Conservation (phyloP, 192 early-diverging fungal species). For the Coemansia sp. region DNA sequence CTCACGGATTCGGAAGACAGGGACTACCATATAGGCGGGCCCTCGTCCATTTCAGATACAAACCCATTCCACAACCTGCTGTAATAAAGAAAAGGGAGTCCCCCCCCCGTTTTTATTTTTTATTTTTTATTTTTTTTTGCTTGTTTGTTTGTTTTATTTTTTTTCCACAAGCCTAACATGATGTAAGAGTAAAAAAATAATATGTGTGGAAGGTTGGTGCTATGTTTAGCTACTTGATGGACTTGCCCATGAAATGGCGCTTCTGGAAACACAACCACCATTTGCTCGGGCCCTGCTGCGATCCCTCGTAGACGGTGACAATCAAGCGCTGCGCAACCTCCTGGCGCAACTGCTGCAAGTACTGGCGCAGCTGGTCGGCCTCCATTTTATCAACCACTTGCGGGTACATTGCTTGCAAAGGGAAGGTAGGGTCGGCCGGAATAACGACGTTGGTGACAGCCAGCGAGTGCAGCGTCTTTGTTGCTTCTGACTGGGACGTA, state of each 20-base stretch:
- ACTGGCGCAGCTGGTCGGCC: conserved; percentile 80
- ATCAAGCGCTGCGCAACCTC: conserved; percentile 78
- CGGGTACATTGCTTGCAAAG: conserved; percentile 87
- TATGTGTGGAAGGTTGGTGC: no score
- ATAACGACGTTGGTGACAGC: conserved; percentile 89
- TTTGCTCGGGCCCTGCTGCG: conserved; percentile 74
- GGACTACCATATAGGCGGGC: background rate
- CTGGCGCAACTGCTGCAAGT: conserved; percentile 86
- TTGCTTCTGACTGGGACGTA: conserved; percentile 68
- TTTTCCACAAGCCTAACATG: background rate
- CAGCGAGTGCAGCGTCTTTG: conserved; percentile 74
- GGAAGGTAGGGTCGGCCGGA: conserved; percentile 90
- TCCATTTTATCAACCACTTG: conserved; percentile 67
- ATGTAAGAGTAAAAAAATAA: background rate
- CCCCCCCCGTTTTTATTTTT: no score
- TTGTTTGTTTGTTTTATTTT: no score
- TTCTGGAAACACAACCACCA: conserved; percentile 99
- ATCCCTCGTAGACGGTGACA: conserved; percentile 71
- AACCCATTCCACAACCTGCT: conserved; percentile 10
- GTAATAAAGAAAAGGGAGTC: background rate
- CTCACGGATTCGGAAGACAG: background rate
- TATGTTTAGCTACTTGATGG: no score
- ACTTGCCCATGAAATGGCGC: conserved; percentile 97
- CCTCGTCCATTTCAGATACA: background rate
- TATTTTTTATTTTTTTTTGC: no score